Percentiles rank a stretch among this genome's conserved stretches.
Evolutionary conservation across 2,329 filamentous ascomycete genomes (phyloP).

Genomic region (Aschersonia sp.): DNA sequence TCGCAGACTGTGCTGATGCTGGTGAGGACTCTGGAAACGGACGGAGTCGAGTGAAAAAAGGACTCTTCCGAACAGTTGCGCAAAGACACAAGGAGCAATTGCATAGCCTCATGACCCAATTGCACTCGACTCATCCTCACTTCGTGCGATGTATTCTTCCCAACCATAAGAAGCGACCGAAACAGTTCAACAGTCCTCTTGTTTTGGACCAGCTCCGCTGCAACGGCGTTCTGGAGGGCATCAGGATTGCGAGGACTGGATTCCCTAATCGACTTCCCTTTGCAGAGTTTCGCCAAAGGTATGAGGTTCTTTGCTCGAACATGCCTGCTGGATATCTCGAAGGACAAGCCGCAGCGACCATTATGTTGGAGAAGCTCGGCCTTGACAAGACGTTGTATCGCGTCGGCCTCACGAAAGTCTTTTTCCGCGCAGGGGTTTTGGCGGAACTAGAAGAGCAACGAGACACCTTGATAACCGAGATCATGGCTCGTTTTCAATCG

Average conservation of each 20-base stretch:
- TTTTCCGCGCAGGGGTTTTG: conserved; percentile 90
- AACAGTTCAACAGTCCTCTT: conserved; percentile 81
- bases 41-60: conserved; percentile 82
- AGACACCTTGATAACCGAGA: conserved; percentile 81
- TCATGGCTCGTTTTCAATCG: conserved; percentile 88
- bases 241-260: conserved; percentile 88
- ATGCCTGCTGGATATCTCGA: conserved; percentile 88
- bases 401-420: conserved; percentile 91
- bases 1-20: conserved; percentile 71
- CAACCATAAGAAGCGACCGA: conserved; percentile 94
- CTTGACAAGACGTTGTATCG: conserved; percentile 80
- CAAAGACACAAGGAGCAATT: conserved; percentile 96
- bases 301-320: conserved; percentile 80
- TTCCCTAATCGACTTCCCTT: conserved; percentile 92
- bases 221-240: conserved; percentile 98
- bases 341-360: conserved; percentile 67
- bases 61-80: conserved; percentile 88
- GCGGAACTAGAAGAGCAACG: conserved; percentile 94
- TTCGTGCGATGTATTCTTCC: conserved; percentile 96
- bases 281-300: conserved; percentile 84
- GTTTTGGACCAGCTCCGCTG: conserved; percentile 95
- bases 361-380: conserved; percentile 80
- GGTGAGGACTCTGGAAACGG: conserved; percentile 59
- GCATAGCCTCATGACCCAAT: conserved; percentile 86
- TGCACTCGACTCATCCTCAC: conserved; percentile 93